These are phyloP conservation scores for Fragaria ananassa DNA, from an alignment of 306 rosid species.

Conservation along the genomic window DNA sequence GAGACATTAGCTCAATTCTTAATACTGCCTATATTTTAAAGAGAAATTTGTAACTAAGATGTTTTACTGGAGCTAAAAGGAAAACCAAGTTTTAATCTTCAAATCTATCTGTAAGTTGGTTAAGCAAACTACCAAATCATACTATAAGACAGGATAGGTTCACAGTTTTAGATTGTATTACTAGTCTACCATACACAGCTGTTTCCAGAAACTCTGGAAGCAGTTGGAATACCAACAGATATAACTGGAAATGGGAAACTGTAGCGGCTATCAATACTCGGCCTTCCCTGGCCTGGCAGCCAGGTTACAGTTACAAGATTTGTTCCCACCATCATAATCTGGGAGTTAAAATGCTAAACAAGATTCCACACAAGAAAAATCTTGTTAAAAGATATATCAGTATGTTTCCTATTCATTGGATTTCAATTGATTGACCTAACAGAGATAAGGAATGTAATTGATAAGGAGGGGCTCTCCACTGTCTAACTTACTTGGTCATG, in stretches of 20 bases:
- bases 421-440: neutral
- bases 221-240: neutral
- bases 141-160: neutral
- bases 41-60: neutral
- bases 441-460: neutral
- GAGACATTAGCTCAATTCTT: neutral
- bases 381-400: neutral
- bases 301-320: neutral
- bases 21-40: neutral
- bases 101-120: neutral
- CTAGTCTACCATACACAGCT: neutral
- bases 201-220: slow-evolving; percentile 6
- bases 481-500: slow-evolving; percentile 71
- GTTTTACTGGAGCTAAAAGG: neutral
- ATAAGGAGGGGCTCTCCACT: slow-evolving; percentile 20
- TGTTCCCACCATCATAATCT: neutral
- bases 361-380: neutral
- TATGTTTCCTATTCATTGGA: neutral
- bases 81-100: neutral
- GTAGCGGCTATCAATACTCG: neutral
- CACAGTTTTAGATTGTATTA: neutral
- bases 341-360: slow-evolving; percentile 15
- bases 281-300: neutral
- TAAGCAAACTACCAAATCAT: neutral
- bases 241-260: slow-evolving; percentile 1